Percentiles rank a stretch among this genome's conserved stretches.
These are phyloP conservation scores for Picochlorum sp. DNA, from an alignment of 139 green algal genomes.

Conservation along the genomic window DNA sequence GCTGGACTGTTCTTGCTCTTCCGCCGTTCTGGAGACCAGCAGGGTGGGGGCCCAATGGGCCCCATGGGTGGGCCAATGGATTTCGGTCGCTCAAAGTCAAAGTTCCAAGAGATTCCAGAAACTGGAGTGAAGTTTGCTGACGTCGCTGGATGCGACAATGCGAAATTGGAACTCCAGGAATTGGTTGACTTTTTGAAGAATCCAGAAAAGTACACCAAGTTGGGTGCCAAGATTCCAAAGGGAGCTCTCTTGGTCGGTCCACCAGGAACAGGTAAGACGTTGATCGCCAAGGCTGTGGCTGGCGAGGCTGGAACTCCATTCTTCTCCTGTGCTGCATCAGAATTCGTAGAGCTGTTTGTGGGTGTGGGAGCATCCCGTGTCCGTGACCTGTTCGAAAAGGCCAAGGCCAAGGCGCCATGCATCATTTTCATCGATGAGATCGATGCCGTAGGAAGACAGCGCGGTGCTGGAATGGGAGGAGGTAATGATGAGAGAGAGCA, in stretches of 20 bases:
- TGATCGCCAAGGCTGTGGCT: constrained; percentile 84
- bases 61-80: constrained; percentile 92
- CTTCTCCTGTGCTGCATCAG: constrained; percentile 92
- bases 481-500: constrained; percentile 99
- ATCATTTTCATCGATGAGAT: constrained; percentile 99
- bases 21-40: constrained; percentile 34
- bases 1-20: constrained; percentile 98
- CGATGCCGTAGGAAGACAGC: constrained; percentile 91
- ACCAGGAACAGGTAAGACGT: constrained; percentile 74
- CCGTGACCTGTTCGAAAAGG: constrained; percentile 97
- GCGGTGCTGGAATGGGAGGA: constrained; percentile 94
- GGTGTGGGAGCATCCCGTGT: constrained; percentile 93
- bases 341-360: constrained; percentile 99
- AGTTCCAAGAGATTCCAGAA: constrained; percentile 99
- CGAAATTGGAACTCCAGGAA: constrained; percentile 96
- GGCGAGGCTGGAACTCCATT: constrained; percentile 96
- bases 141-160: constrained; percentile 89
- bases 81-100: constrained; percentile 94
- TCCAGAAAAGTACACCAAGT: constrained; percentile 87
- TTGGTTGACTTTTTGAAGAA: constrained; percentile 94
- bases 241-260: constrained; percentile 67
- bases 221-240: constrained; percentile 91
- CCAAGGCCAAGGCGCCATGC: constrained; percentile 92
- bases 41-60: constrained; percentile 42
- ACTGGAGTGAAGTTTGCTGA: constrained; percentile 96